Base-by-base conservation (phyloP, 2,329 filamentous ascomycete genomes). In the Exophiala dermatitidis region DNA sequence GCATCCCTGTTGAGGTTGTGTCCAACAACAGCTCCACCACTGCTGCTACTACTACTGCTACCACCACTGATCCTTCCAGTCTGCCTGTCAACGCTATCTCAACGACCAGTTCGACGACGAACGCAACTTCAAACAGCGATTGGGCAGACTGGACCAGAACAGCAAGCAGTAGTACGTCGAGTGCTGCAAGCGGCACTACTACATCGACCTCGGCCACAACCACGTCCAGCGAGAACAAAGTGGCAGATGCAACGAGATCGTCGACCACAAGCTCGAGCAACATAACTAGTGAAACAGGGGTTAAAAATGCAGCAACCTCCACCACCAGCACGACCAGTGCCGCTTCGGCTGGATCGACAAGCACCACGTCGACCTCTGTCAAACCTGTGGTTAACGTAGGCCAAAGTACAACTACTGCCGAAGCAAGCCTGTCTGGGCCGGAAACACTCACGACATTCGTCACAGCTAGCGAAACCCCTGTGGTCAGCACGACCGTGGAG, bases 401-500 rank as follows among this genome's bases (percentile, higher is more conserved):
- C 3, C 10, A 4, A 4, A n/a, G n/a, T 9, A 10, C 47, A 10
- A 53, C 34, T 34, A 52, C 50, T 19, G 49, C 40, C 29, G 46
- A 36, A 10, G 28, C 26, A 10, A 42, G 26, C 8, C 48, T 33
- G 50, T 10, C 28, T 5, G 47, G 44, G 7, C 54, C 43, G 54
- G 9, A 43, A n/a, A 37, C 36, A 26, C n/a, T 43, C 40, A 48
- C 53, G 2, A 50, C 46, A 41, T 52, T 49, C n/a, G 43, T 49
- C 7, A 50, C 56, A 10, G 34, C 53, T 1, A 52, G 44, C n/a
- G 50, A 53, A 38, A 42, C 46, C 30, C 41, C 51, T 38, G 48
- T 50, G 7, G 48, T 57, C 33, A 59, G 54, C 34, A 54, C 54
- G 4, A 54, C 44, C 30, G 51, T 59, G 10, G 57, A 52, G 36